Evolutionary conservation across 331 rosid species (phyloP).

Genomic region (Dryas integrifolia): DNA sequence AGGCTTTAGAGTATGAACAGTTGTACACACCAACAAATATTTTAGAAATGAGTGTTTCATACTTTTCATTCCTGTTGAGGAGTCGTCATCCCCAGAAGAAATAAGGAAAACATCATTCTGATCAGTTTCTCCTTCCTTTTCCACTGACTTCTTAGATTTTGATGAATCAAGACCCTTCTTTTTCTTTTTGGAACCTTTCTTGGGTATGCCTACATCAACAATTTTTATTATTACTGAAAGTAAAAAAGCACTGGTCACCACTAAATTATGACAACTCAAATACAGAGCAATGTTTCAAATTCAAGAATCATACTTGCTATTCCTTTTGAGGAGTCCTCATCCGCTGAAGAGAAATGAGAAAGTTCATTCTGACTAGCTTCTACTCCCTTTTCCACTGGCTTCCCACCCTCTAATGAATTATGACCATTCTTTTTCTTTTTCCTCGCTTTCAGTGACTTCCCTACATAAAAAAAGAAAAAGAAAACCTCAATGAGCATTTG

Average conservation of each 20-base stretch:
- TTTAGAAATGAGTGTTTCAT: constrained; percentile 12
- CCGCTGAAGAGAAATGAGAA: constrained; percentile 31
- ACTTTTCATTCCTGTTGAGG: constrained; percentile 37
- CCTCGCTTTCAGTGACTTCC: constrained; percentile 41
- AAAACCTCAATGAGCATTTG: not conserved
- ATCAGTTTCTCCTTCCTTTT: constrained; percentile 14
- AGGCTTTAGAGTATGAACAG: not conserved
- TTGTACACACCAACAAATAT: not conserved
- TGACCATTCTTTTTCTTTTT: constrained; percentile 32
- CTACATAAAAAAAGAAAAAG: constrained; percentile 25
- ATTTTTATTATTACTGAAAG: not conserved
- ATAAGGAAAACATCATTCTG: constrained; percentile 28
- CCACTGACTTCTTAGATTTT: not conserved
- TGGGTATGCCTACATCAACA: constrained; percentile 10
- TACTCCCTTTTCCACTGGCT: constrained; percentile 21
- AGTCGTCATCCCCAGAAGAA: constrained; percentile 31
- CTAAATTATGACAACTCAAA: not conserved
- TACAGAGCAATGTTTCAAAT: not conserved
- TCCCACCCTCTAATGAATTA: constrained; percentile 6
- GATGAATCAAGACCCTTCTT: constrained; percentile 10
- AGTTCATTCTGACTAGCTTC: constrained; percentile 21
- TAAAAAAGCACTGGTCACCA: not conserved
- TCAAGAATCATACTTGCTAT: constrained; percentile 33
- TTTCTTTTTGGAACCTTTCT: constrained; percentile 19
- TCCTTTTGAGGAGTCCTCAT: constrained; percentile 42